A percentile compares a stretch with the other conserved stretches of the same genome.
Evolutionary conservation across 352 stramenopile species (phyloP).

Genomic region (Globisporangium solare): DNA sequence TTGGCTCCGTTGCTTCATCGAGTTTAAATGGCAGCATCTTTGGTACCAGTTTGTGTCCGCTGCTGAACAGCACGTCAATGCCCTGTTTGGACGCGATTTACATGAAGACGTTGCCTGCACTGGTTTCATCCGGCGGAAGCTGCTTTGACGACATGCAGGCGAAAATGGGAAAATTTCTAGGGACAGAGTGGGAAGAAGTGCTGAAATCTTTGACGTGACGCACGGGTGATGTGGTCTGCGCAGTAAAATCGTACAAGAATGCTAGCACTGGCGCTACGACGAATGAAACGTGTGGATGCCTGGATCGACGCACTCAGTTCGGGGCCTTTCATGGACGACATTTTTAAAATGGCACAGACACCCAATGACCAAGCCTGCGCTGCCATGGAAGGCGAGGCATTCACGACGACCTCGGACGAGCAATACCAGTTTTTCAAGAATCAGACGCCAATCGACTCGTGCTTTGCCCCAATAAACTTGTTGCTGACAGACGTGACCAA

Average conservation of each 20-base stretch:
- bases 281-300: slow-evolving; percentile 22
- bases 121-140: slow-evolving; percentile 21
- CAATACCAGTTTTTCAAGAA: slow-evolving; percentile 24
- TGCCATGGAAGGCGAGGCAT: slow-evolving; percentile 29
- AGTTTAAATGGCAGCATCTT: slow-evolving; percentile 14
- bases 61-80: slow-evolving; percentile 26
- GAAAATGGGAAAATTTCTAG: slow-evolving; percentile 22
- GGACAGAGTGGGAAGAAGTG: slow-evolving; percentile 20
- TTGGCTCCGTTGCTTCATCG: not conserved
- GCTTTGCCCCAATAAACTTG: slow-evolving; percentile 32
- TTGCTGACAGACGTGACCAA: slow-evolving; percentile 27
- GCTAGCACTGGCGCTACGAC: slow-evolving; percentile 9
- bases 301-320: slow-evolving; percentile 14
- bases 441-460: slow-evolving; percentile 24
- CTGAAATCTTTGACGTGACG: slow-evolving; percentile 15
- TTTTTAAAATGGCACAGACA: slow-evolving; percentile 27
- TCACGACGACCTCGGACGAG: slow-evolving; percentile 20
- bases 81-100: slow-evolving; percentile 30
- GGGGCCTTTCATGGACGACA: slow-evolving; percentile 18
- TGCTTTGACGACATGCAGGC: slow-evolving; percentile 28
- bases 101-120: slow-evolving; percentile 18
- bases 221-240: slow-evolving; percentile 28
- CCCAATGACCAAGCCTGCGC: slow-evolving; percentile 26
- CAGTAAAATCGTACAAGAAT: slow-evolving; percentile 14
- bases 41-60: slow-evolving; percentile 19